Conservation (phyloP, 2,329 filamentous ascomycete species). For the Epicoccum sorghinum region DNA sequence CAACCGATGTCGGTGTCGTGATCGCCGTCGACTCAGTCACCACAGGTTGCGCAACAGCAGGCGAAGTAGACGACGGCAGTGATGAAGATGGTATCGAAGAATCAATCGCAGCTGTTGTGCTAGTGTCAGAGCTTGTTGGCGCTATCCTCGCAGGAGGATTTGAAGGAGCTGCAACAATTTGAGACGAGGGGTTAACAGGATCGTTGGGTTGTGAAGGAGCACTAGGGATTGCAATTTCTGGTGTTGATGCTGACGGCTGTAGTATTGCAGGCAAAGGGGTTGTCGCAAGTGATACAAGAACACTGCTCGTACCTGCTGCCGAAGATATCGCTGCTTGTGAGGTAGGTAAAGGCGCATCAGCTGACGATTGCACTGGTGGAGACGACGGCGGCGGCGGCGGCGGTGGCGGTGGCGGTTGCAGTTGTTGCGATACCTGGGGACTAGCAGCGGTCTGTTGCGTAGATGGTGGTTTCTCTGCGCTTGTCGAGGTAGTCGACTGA, state of each 20-base stretch:
- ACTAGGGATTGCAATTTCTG: slow-evolving; percentile 14
- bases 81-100: neutral
- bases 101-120: slow-evolving; percentile 27
- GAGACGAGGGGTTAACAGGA: slow-evolving; percentile 18
- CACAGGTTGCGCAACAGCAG: slow-evolving; percentile 10
- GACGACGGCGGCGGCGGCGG: slow-evolving; percentile 21
- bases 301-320: slow-evolving; percentile 43
- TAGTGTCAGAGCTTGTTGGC: slow-evolving; percentile 41
- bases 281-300: slow-evolving; percentile 33
- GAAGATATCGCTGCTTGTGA: slow-evolving; percentile 37
- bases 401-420: slow-evolving; percentile 22
- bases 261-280: slow-evolving; percentile 29
- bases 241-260: slow-evolving; percentile 24
- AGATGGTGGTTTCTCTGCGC: slow-evolving; percentile 27
- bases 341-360: slow-evolving; percentile 23
- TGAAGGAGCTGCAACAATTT: slow-evolving; percentile 11
- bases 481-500: slow-evolving; percentile 26
- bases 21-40: slow-evolving; percentile 3
- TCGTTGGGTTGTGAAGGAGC: slow-evolving; percentile 15
- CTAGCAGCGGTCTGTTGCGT: slow-evolving; percentile 28
- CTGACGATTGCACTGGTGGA: slow-evolving; percentile 22
- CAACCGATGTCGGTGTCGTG: slow-evolving; percentile 14
- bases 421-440: slow-evolving; percentile 21
- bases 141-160: slow-evolving; percentile 20
- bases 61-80: neutral